phyloP scores from a whole-genome alignment of 2,329 filamentous ascomycete genomes.

The Fusarium longipes region DNA sequence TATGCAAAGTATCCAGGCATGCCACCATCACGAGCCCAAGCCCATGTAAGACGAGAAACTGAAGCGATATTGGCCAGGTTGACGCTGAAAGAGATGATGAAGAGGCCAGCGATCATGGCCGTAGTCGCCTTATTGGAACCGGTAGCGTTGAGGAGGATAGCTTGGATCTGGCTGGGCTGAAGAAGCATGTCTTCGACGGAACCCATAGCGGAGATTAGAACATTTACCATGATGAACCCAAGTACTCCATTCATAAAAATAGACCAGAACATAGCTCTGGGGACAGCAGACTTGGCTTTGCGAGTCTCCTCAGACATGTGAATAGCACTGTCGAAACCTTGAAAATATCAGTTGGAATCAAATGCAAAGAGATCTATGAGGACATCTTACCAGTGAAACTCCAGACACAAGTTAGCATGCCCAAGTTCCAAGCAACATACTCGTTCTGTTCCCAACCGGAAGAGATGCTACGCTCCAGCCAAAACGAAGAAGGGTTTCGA shows the following conservation, averaged over 20 bases:
- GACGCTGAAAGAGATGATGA: conserved; percentile 43
- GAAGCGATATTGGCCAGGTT: conserved; percentile 44
- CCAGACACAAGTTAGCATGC: conserved; percentile 45
- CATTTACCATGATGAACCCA: conserved; percentile 45
- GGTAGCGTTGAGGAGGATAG: conserved; percentile 36
- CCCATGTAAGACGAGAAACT: conserved; percentile 43
- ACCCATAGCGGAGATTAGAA: conserved; percentile 44
- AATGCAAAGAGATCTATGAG: accelerated
- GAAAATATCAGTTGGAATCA: background rate
- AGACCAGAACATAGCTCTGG: conserved; percentile 46
- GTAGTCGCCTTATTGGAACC: conserved; percentile 39
- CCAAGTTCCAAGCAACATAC: conserved; percentile 43
- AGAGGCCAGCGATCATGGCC: conserved; percentile 42
- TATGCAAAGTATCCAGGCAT: conserved; percentile 43
- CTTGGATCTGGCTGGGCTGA: conserved; percentile 40
- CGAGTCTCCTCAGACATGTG: conserved; percentile 45
- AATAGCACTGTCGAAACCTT: conserved; percentile 44
- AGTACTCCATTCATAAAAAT: conserved; percentile 45
- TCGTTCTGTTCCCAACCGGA: conserved; percentile 42
- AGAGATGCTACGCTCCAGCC: conserved; percentile 34
- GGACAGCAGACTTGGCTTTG: conserved; percentile 42
- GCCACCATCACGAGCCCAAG: conserved; percentile 43
- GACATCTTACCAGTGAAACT: conserved; percentile 38
- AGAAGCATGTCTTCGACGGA: conserved; percentile 41
- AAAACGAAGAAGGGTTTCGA: conserved; percentile 38